These are phyloP conservation scores for Myotisia sp. DNA, from an alignment of 2,329 filamentous ascomycete species.

Conservation along the genomic window DNA sequence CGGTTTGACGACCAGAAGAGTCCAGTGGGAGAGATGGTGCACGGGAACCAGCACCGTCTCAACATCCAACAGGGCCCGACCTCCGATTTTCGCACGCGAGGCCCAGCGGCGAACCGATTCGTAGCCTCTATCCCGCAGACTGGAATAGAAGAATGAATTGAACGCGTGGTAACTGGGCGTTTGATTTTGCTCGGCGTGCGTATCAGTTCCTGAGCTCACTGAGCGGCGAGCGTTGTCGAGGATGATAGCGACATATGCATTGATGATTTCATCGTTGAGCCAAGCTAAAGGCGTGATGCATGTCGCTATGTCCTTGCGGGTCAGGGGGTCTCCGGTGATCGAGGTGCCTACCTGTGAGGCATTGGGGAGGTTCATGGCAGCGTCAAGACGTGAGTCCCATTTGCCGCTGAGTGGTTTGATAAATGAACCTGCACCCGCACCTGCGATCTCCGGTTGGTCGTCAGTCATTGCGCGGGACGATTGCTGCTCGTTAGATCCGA, in stretches of 20 bases:
- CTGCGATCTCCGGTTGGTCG: conserved; percentile 13
- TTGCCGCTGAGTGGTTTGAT: conserved; percentile 23
- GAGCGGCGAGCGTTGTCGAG: conserved; percentile 25
- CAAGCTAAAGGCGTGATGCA: conserved; percentile 25
- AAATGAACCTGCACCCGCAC: too few species aligned
- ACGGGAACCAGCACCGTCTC: conserved; percentile 36
- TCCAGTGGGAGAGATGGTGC: conserved; percentile 35
- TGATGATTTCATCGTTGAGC: conserved; percentile 36
- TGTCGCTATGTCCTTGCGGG: conserved; percentile 23
- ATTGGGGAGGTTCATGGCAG: conserved; percentile 18
- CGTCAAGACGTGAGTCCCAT: conserved; percentile 24
- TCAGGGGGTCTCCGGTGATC: conserved; percentile 24
- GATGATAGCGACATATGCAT: conserved; percentile 31
- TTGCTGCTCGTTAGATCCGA: conserved; percentile 2
- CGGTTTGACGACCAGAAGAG: conserved; percentile 34
- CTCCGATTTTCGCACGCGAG: conserved; percentile 34
- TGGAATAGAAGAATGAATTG: conserved; percentile 33
- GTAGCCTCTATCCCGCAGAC: conserved; percentile 28
- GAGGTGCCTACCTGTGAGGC: conserved; percentile 20
- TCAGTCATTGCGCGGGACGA: conserved; percentile 5
- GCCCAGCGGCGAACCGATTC: conserved; percentile 31
- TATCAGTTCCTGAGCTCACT: conserved; percentile 22
- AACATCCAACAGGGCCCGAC: conserved; percentile 29
- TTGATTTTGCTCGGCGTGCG: too few species aligned
- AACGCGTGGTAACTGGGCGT: conserved; percentile 31